phyloP scores from a whole-genome alignment of 768 basidiomycete genomes.

The Lactarius deliciosus region DNA sequence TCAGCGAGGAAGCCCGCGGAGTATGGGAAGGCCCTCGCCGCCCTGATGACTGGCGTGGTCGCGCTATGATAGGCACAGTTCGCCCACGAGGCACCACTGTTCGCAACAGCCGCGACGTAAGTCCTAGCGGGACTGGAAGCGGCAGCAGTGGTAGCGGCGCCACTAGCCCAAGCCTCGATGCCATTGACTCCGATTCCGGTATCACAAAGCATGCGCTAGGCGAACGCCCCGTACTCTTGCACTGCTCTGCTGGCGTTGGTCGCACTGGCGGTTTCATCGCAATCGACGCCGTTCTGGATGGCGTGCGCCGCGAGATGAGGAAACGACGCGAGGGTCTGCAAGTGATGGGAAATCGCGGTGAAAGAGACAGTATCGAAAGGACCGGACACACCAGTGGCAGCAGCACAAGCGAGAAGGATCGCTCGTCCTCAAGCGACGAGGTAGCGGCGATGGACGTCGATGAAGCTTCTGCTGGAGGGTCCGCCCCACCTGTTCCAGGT shows the following conservation, averaged over 20 bases:
- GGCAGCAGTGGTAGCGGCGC: slow-evolving; percentile 23
- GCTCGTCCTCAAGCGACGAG: slow-evolving; percentile 29
- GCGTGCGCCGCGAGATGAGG: slow-evolving; percentile 58
- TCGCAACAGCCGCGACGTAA: slow-evolving; percentile 22
- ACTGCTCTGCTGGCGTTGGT: slow-evolving; percentile 94
- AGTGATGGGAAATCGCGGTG: slow-evolving; percentile 19
- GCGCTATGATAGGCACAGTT: slow-evolving; percentile 18
- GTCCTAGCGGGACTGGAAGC: slow-evolving; percentile 24
- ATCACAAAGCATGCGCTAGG: slow-evolving; percentile 53
- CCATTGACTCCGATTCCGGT: slow-evolving; percentile 55
- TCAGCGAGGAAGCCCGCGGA: slow-evolving; percentile 29
- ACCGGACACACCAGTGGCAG: slow-evolving; percentile 29
- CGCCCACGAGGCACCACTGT: slow-evolving; percentile 13
- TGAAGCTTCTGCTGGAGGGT: slow-evolving; percentile 27
- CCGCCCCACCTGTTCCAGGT: slow-evolving; percentile 13
- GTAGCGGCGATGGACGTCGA: slow-evolving; percentile 36
- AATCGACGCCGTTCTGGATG: slow-evolving; percentile 82
- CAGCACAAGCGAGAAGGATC: slow-evolving; percentile 28
- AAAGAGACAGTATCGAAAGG: slow-evolving; percentile 22
- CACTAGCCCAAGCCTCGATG: slow-evolving; percentile 31
- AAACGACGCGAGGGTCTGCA: slow-evolving; percentile 35
- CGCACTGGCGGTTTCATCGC: slow-evolving; percentile 93
- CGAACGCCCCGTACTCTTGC: slow-evolving; percentile 67
- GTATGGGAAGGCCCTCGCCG: slow-evolving; percentile 32
- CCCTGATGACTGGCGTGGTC: slow-evolving; percentile 31